Conservation (phyloP, 768 basidiomycete genomes). For the Atractiella rhizophila region DNA sequence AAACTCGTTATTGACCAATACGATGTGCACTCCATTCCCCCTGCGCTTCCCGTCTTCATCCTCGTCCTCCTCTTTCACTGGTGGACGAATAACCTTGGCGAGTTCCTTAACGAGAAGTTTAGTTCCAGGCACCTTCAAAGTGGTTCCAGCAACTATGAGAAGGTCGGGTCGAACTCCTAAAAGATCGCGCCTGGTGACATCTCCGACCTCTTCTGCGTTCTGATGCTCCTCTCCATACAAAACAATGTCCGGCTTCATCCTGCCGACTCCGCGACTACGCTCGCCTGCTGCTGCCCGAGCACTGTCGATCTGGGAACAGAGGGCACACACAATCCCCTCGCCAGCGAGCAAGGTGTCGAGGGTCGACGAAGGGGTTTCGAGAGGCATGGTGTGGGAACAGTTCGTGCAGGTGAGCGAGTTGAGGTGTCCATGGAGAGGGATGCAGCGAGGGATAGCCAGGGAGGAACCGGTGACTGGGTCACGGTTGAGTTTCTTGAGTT, state of each 20-base stretch:
- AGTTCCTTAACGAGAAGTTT: constrained; percentile 65
- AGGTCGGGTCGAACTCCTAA: constrained; percentile 56
- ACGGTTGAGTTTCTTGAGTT: background rate
- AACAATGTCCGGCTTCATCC: constrained; percentile 61
- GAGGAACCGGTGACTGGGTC: background rate
- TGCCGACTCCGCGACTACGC: constrained; percentile 51
- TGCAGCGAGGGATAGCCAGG: constrained; percentile 38
- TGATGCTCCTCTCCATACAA: constrained; percentile 72
- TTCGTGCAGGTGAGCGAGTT: constrained; percentile 52
- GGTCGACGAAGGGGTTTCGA: constrained; percentile 30
- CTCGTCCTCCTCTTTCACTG: constrained; percentile 26
- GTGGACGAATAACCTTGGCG: constrained; percentile 33
- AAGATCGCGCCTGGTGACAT: constrained; percentile 55
- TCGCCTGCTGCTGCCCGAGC: constrained; percentile 50
- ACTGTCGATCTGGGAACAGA: constrained; percentile 42
- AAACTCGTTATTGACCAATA: constrained; percentile 70
- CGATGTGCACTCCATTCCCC: constrained; percentile 22
- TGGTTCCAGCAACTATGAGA: constrained; percentile 70
- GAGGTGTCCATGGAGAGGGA: constrained; percentile 72
- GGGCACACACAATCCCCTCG: constrained; percentile 47
- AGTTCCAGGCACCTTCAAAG: constrained; percentile 65
- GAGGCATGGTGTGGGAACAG: constrained; percentile 46
- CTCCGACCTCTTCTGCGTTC: constrained; percentile 65
- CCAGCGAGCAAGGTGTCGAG: constrained; percentile 37
- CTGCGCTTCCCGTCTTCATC: constrained; percentile 3